Evolutionary conservation across 2,329 filamentous ascomycete genomes (phyloP).

Genomic region (Fusarium sp.): DNA sequence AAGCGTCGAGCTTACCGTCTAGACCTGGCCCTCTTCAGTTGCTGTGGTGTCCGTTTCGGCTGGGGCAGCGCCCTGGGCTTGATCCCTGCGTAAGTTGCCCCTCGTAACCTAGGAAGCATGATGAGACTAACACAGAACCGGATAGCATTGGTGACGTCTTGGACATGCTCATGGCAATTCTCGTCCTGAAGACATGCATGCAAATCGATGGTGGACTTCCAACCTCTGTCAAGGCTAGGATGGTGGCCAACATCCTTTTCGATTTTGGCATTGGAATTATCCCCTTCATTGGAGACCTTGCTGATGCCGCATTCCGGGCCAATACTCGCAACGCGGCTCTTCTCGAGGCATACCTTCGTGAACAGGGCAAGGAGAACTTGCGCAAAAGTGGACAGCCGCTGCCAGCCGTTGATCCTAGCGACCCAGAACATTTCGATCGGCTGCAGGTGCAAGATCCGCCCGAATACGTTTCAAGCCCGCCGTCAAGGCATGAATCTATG

Average conservation of each 20-base stretch:
- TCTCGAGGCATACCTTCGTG: conserved; percentile 71
- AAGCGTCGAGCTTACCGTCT: conserved; percentile 85
- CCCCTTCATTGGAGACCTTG: conserved; percentile 77
- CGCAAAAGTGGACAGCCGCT: conserved; percentile 56
- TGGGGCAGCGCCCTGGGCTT: conserved; percentile 88
- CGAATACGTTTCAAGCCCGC: conserved; percentile 41
- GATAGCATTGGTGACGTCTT: conserved; percentile 74
- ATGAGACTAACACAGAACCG: conserved; percentile 29
- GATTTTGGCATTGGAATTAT: conserved; percentile 78
- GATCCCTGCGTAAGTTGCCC: conserved; percentile 73
- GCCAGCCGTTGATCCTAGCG: conserved; percentile 60
- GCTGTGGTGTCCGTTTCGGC: conserved; percentile 83
- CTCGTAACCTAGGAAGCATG: not conserved
- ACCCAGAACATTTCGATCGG: conserved; percentile 61
- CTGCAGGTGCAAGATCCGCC: conserved; percentile 42
- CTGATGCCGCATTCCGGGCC: conserved; percentile 74
- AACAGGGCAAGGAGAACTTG: conserved; percentile 68
- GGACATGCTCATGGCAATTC: conserved; percentile 76
- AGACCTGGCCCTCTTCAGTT: conserved; percentile 83
- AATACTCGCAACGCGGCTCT: conserved; percentile 79
- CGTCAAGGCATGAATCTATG: conserved; percentile 40
- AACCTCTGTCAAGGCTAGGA: conserved; percentile 64
- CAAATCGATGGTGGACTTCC: conserved; percentile 81
- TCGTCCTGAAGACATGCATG: conserved; percentile 75
- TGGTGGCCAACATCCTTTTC: conserved; percentile 80